Evolutionary conservation across 768 basidiomycete species (phyloP), one percentile per base, ranked within the genome.

Genomic region (Tylopilus intermedius): DNA sequence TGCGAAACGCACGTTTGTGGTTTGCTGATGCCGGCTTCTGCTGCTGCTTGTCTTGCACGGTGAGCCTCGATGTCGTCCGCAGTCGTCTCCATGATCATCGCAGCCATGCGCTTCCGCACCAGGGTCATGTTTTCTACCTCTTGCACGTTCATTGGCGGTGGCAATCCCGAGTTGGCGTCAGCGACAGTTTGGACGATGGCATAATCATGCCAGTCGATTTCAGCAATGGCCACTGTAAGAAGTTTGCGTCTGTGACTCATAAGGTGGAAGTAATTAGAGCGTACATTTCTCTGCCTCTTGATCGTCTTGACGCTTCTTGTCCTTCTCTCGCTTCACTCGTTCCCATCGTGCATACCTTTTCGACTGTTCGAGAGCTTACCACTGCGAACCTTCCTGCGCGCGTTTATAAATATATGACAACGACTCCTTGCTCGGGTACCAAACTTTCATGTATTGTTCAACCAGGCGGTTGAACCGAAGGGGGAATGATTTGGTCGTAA

Each of bases 131-230:
- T 93, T 73, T 95, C 90, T 10, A 99, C 85, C 65, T 96, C 92
- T 61, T 91, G 85, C 15, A 96, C 82, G 59, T 82, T 94, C 87
- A 96, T 97, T 0, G 96, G 96, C n/a, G 90, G 85, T 10, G 95
- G 96, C 24, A 99, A 77, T 63, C 97, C 94, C 10, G 90, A 83
- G 38, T 84, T 83, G 50, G 90, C 84, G 66, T 99, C 96, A 8
- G 88, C 90, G 32, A 84, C 81, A 14, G 94, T 96, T 66, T 97
- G 93, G 6, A 97, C 96, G 51, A 96, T 91, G 38, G 94, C 92
- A 72, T 96, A 98, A 67, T 98, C 96, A 64, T 99, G 93, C 96
- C 96, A 99, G 66, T 99, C 96, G 61, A 99, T 97, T 66, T 94
- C 91, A 40, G 93, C 91, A 64, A 96, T 94, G 5, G 94, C 95